phyloP scores from a whole-genome alignment of 2,329 filamentous ascomycete species.

The Stemphylium lycopersici region DNA sequence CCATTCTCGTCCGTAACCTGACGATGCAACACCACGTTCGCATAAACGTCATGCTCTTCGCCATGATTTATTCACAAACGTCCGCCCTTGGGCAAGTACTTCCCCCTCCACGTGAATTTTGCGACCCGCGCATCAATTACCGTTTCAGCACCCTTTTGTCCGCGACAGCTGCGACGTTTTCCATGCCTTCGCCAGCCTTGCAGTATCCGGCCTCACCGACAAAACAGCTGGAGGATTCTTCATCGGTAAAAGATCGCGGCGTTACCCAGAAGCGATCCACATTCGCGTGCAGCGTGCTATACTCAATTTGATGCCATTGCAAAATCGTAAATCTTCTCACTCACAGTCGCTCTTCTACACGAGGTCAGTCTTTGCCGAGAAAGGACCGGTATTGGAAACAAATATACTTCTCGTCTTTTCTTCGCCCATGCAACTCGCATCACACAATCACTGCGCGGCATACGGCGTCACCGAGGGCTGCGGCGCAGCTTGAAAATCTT shows the following conservation, averaged over 20 bases:
- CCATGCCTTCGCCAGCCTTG: not conserved
- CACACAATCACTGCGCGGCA: not conserved
- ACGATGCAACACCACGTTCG: not conserved
- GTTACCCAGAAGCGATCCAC: constrained; percentile 4
- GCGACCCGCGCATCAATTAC: too few species aligned
- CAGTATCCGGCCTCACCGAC: constrained; percentile 1
- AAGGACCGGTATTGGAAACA: not conserved
- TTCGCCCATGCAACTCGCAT: not conserved
- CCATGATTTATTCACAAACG: not conserved
- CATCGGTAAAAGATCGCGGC: constrained; percentile 7
- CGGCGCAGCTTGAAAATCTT: constrained; percentile 10
- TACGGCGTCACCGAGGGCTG: constrained; percentile 9
- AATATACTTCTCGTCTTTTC: not conserved
- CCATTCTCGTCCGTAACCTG: constrained; percentile 4
- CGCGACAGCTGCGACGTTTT: not conserved
- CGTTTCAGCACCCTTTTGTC: too few species aligned
- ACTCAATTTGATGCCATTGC: constrained; percentile 4
- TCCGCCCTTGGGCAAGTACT: not conserved
- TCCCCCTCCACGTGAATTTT: not conserved
- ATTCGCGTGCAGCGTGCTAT: constrained; percentile 3
- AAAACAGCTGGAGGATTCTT: constrained; percentile 7
- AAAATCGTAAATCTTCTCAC: not conserved
- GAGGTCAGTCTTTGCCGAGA: not conserved
- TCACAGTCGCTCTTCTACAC: not conserved
- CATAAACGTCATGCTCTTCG: not conserved